Base-by-base conservation (phyloP, 192 early-diverging fungal species). In the Umbelopsis sp. region DNA sequence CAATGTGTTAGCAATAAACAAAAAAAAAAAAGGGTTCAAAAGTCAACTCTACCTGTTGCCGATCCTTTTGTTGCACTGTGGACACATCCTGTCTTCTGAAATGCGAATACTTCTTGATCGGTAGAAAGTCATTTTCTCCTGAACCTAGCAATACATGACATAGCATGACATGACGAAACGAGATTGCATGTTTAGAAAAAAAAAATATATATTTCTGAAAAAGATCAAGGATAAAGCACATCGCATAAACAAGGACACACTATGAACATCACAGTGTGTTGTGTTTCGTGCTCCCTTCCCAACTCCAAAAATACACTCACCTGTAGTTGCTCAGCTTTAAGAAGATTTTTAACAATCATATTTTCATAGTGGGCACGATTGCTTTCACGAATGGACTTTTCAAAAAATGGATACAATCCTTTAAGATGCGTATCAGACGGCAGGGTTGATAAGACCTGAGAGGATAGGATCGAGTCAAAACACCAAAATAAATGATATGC, bases 31-130 rank as follows among this genome's bases (percentile, higher is more conserved):
- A 31, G 25, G 49, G 44, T 53, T 21, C 49, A 78, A 32, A 17
- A 70, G 38, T 41, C 38, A 41, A 66, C 52, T 72, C n/a, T 74
- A 86, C 87, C 83, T 88, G 68, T 86, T 85, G 20, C 85, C 87
- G 45, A 88, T 88, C 36, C 87, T 81, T 56, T 85, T 86, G 62
- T 86, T 85, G 62, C 84, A 91, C 76, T 89, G 85, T 43, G 90
- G 85, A 71, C 93, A 94, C 88, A 92, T 89, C 17, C 84, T 81
- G 62, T 94, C 93, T 20, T 94, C 93, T 10, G 87, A 85, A 32
- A 93, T 89, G 56, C 83, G 83, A 24, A 94, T 88, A 38, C 84
- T 73, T 36, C 83, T 72, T 12, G 85, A 85, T 44, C 85, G 82
- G 29, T 89, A 84, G 66, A 81, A 85, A 20, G 84, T 79, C 62